Percentiles rank a stretch among this genome's conserved stretches.
Evolutionary conservation across 371 early-diverging fungal genomes (phyloP).

Genomic region (Zopfochytrium polystomum): DNA sequence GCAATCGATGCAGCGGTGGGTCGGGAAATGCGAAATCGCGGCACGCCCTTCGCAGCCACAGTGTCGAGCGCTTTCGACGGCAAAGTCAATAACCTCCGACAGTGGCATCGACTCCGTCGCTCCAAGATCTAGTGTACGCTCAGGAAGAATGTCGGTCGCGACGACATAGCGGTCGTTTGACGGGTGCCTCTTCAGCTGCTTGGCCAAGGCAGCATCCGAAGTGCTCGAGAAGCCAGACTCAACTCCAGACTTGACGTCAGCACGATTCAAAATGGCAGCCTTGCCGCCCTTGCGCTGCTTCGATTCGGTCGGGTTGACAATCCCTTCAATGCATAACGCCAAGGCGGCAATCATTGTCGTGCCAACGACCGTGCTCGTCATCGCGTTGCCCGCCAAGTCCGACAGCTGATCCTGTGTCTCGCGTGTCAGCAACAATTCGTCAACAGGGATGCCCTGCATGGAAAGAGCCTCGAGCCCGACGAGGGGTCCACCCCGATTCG

Average conservation of each 20-base stretch:
- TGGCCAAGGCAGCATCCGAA: too few relatives aligned
- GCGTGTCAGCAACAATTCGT: slow-evolving; percentile 37
- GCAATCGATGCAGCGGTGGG: slow-evolving; percentile 34
- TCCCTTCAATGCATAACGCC: slow-evolving; percentile 14
- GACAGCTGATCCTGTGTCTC: slow-evolving; percentile 38
- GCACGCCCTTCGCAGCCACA: slow-evolving; percentile 41
- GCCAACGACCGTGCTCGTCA: slow-evolving; percentile 44
- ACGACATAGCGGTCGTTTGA: slow-evolving; percentile 12
- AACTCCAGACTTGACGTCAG: too few relatives aligned
- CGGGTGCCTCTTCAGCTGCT: too few relatives aligned
- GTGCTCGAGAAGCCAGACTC: too few relatives aligned
- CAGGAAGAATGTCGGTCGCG: slow-evolving; percentile 12
- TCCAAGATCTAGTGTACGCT: slow-evolving; percentile 13
- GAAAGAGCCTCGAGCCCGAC: slow-evolving; percentile 39
- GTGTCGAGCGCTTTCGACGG: slow-evolving; percentile 22
- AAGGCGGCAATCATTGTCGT: slow-evolving; percentile 36
- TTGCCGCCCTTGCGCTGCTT: neutral
- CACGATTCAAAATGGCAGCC: too few relatives aligned
- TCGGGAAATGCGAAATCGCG: slow-evolving; percentile 10
- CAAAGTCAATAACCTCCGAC: slow-evolving; percentile 16
- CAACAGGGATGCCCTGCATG: slow-evolving; percentile 39
- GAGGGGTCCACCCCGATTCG: slow-evolving; percentile 41
- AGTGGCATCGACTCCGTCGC: neutral
- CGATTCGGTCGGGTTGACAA: slow-evolving; percentile 4
- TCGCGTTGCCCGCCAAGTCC: slow-evolving; percentile 46